Evolutionary conservation across 2,329 filamentous ascomycete genomes (phyloP), one percentile per base, ranked within the genome.

Genomic region (Trichoderma asperellum): DNA sequence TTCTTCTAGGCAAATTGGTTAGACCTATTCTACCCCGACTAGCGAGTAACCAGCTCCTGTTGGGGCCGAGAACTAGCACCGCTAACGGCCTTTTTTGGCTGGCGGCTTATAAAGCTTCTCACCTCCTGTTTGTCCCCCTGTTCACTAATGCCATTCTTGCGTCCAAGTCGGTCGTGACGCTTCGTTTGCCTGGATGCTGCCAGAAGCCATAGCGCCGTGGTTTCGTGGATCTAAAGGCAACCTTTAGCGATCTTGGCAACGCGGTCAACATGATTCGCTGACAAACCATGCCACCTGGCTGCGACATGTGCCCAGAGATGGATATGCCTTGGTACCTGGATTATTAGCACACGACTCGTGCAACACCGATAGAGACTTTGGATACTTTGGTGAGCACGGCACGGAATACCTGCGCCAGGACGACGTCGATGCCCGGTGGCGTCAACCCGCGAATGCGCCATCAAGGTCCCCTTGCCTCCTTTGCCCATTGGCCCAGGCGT

Each of bases 181-280:
- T 57, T 35, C 53, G 37, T 29, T 2, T 12, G 24, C 37, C 47
- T 64, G 32, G 32, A 4, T 1, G 5, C 7, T 32, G 47, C 47
- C n/a, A 49, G n/a, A 49, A 49, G 40, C 64, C 29, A 59, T 18
- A n/a, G 24, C 55, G 59, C 64, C 55, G 64, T 59, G 52, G 40
- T 40, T 59, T 56, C 64, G 55, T 35, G 52, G 11, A 27, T 27
- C 24, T 24, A 56, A 29, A n/a, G 21, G 29, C 47, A 60, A 32
- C 21, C 12, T 18, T 14, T 8, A 29, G 18, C 27, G 14, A 32
- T 12, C 12, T 24, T 29, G 24, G 18, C 58, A 37, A 24, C n/a
- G 18, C 8, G 10, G 2, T 24, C 43, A 18, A 24, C 21, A 14
- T 18, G 10, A 16, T 49, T n/a, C 29, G 52, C 62, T 57, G 62